These are phyloP conservation scores for Pseudonitzschia delicatissima DNA, from an alignment of 108 stramenopile genomes.

Conservation along the genomic window DNA sequence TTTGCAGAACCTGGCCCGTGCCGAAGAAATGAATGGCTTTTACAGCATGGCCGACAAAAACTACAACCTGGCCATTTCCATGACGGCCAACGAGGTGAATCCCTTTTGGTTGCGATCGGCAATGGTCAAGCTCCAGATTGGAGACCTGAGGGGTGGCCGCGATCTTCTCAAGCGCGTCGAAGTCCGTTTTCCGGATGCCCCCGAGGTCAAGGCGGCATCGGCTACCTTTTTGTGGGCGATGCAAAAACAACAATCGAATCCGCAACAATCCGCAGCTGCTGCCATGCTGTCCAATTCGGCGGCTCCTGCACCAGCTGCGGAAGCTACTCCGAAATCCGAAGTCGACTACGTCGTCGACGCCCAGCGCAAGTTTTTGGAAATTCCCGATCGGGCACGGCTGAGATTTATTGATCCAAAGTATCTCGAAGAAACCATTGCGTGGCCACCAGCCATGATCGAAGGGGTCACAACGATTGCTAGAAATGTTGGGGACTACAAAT, in stretches of 20 bases:
- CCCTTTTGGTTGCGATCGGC: constrained; percentile 81
- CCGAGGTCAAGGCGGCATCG: constrained; percentile 78
- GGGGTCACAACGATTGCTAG: constrained; percentile 43
- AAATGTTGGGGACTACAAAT: constrained; percentile 32
- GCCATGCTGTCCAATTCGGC: not conserved
- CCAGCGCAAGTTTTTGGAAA: constrained; percentile 75
- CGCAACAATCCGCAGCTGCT: not conserved
- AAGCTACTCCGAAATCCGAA: not conserved
- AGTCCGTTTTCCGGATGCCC: constrained; percentile 86
- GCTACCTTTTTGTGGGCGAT: constrained; percentile 55
- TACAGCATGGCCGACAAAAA: constrained; percentile 58
- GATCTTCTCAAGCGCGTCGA: constrained; percentile 77
- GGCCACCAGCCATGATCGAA: constrained; percentile 74
- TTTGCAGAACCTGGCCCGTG: constrained; percentile 76
- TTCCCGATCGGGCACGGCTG: constrained; percentile 69
- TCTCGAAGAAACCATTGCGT: constrained; percentile 54
- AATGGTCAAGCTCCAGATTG: constrained; percentile 77
- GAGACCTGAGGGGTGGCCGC: constrained; percentile 54
- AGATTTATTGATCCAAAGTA: constrained; percentile 60
- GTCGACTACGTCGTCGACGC: constrained; percentile 43
- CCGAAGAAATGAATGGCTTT: constrained; percentile 70
- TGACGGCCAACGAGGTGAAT: constrained; percentile 84
- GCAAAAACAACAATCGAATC: not conserved
- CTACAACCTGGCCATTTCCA: constrained; percentile 72
- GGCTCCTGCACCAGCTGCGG: not conserved